A percentile compares a stretch with the other conserved stretches of the same genome.
phyloP scores from a whole-genome alignment of 208 protist genomes.

The Leishmania mexicana region DNA sequence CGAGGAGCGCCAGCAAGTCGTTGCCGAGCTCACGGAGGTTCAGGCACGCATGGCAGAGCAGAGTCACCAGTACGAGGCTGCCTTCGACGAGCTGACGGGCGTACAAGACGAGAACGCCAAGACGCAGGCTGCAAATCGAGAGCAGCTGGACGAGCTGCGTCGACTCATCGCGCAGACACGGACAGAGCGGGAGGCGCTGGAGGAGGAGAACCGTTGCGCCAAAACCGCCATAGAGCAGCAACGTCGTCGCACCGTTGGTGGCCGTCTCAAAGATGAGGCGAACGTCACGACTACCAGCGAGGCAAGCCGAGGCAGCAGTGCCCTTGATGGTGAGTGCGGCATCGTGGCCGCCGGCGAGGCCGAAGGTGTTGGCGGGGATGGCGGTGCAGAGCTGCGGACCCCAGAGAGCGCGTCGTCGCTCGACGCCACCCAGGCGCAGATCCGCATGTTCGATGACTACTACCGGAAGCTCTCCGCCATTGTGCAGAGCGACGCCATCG shows the following conservation, averaged over 20 bases:
- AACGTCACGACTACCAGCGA: slow-evolving; percentile 1
- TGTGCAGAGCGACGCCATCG: slow-evolving; percentile 46
- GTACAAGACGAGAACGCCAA: slow-evolving; percentile 64
- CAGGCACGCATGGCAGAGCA: slow-evolving; percentile 46
- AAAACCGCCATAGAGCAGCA: slow-evolving; percentile 20
- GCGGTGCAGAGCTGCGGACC: background rate
- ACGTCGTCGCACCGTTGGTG: background rate
- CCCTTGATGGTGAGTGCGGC: background rate
- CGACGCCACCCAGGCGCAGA: slow-evolving; percentile 8
- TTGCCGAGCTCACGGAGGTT: slow-evolving; percentile 48
- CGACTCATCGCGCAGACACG: slow-evolving; percentile 35
- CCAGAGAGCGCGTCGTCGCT: background rate
- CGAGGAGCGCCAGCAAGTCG: slow-evolving; percentile 76
- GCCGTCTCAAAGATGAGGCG: background rate
- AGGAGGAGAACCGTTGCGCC: slow-evolving; percentile 28
- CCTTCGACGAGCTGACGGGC: slow-evolving; percentile 73
- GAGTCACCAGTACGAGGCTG: slow-evolving; percentile 58
- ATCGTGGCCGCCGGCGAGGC: background rate
- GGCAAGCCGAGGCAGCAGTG: background rate
- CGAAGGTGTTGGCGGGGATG: background rate
- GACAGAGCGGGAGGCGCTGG: slow-evolving; percentile 42
- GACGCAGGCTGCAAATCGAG: slow-evolving; percentile 39
- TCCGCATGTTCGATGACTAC: slow-evolving; percentile 51
- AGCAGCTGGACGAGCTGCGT: slow-evolving; percentile 54
- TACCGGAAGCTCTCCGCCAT: slow-evolving; percentile 50